Evolutionary conservation across 208 protist species (phyloP).

Genomic region (Naegleria fowleri): DNA sequence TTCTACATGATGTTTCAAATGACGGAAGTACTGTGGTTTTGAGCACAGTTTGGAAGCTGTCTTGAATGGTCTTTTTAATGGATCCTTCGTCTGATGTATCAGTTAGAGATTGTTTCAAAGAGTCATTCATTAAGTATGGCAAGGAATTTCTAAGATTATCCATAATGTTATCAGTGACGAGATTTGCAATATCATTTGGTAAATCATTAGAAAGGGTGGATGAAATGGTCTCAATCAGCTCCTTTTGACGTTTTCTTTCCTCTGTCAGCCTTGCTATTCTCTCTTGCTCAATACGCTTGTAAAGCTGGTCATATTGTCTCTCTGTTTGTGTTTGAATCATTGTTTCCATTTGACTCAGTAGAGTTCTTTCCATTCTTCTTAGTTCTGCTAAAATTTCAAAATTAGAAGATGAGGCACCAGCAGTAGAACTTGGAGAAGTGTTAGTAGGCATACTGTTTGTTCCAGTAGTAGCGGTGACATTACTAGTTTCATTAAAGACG

Average conservation of each 20-base stretch:
- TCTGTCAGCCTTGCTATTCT: not conserved
- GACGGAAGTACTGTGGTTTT: not conserved
- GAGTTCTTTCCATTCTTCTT: not conserved
- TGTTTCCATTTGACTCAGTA: not conserved
- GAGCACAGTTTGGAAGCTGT: not conserved
- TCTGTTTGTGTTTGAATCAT: not conserved
- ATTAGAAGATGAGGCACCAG: not conserved
- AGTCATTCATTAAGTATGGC: not conserved
- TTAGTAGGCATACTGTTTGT: not conserved
- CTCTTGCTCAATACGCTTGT: not conserved
- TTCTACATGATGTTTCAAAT: conserved; percentile 4
- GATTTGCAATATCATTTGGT: not conserved
- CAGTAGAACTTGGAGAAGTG: too few relatives aligned
- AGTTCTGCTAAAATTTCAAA: not conserved
- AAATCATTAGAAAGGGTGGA: not conserved
- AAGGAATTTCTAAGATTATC: not conserved
- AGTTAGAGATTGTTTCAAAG: not conserved
- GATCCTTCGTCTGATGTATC: not conserved
- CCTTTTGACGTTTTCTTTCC: not conserved
- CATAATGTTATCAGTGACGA: not conserved
- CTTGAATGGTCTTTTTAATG: not conserved
- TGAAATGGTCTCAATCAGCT: not conserved
- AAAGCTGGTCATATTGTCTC: not conserved
- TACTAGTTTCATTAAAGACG: not conserved
- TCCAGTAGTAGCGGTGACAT: too few relatives aligned